A percentile compares a stretch with the other conserved stretches of the same genome.
Conservation (phyloP, 257 asterid genomes). For the Cordia subcordata region DNA sequence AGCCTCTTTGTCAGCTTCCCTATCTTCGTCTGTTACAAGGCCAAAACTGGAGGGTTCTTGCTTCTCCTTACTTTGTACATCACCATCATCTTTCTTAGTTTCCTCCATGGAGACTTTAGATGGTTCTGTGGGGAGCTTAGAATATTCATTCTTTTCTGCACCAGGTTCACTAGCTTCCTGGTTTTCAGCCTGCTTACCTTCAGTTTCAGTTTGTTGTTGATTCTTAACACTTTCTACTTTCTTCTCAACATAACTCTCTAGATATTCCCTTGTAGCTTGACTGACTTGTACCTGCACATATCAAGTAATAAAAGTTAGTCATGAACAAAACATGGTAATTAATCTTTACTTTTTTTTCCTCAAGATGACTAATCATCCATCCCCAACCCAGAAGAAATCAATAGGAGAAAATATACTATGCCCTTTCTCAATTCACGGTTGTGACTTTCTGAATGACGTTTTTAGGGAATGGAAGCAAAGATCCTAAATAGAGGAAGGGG, state of each 20-base stretch:
- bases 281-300: constrained; percentile 69
- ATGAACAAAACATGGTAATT: constrained; percentile 8
- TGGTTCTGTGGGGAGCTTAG: constrained; percentile 8
- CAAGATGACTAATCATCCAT: not conserved
- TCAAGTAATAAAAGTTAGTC: constrained; percentile 27
- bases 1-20: constrained; percentile 63
- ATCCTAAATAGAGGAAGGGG: too few species aligned
- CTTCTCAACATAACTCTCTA: constrained; percentile 68
- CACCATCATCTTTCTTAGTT: constrained; percentile 40
- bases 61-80: constrained; percentile 41
- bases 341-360: not conserved
- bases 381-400: not conserved
- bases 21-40: constrained; percentile 75
- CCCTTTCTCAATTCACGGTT: too few species aligned
- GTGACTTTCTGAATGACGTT: too few species aligned
- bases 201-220: constrained; percentile 43
- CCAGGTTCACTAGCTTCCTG: constrained; percentile 45
- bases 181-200: constrained; percentile 39
- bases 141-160: constrained; percentile 40
- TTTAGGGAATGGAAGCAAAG: too few species aligned
- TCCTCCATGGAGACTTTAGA: constrained; percentile 9
- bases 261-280: constrained; percentile 70
- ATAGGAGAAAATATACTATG: too few species aligned
- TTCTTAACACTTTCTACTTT: constrained; percentile 48
- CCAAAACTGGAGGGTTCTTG: constrained; percentile 60